Base-by-base conservation (phyloP, 495 filamentous ascomycete species). In the Ascobolus immersus region DNA sequence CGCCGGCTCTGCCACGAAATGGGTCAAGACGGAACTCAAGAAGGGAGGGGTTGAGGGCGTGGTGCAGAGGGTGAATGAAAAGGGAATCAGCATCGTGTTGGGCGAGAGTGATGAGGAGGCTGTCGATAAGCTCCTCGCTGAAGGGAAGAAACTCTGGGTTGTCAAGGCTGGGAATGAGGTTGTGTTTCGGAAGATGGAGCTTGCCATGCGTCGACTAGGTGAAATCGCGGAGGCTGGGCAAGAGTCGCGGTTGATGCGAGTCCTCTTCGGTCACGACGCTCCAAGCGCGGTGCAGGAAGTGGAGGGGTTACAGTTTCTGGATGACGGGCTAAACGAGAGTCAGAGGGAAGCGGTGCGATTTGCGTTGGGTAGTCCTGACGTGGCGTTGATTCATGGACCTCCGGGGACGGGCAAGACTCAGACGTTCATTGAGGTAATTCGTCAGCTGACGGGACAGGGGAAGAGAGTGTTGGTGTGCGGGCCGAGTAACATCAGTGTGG, bases 401-500 rank as follows among this genome's bases (percentile, higher is more conserved):
- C 86, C 86, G 1, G 86, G 86, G 56, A 99, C 86, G 0, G 86
- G 86, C 17, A 99, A 99, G 45, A 99, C 86, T 0, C 84, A 94
- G 51, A 99, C 89, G 0, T 56, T 99, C 17, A 86, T 99, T 33
- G 86, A 99, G 48, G 58, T 94, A 13, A 89, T 94, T 36, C 60
- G 84, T 19, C 86, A 99, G 43, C 54, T 94, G 41, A 29, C 33
- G 3, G 26, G 55, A 37, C 64, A 63, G 4, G 67, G 71, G 10
- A 62, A 67, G 26, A 67, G 80, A 1, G 55, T 94, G 11, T 64
- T 99, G 2, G 82, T 99, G 13, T 99, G 86, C 48, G 86, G 86
- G 0, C 86, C 86, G 0, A 89, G 77, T 7, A 99, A 99, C 48
- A 79, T 99, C 32, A 82, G 77, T 0, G 86, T 94, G 2, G 86